Evolutionary conservation across 345 rosid species (phyloP).

Genomic region (Lepidium aucheri): DNA sequence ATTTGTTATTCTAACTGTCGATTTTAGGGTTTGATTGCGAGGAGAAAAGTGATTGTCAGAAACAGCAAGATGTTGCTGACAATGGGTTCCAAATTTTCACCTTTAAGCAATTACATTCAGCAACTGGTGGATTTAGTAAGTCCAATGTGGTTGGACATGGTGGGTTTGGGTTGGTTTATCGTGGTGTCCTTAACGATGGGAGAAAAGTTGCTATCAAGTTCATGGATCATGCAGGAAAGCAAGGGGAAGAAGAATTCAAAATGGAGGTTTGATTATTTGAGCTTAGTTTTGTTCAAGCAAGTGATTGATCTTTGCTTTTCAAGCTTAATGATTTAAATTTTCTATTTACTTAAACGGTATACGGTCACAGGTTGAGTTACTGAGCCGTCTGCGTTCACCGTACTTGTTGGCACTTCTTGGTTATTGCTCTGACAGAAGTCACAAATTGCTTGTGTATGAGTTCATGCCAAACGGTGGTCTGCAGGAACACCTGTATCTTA

Average conservation of each 20-base stretch:
- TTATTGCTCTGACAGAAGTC: slow-evolving; percentile 62
- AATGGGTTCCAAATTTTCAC: slow-evolving; percentile 62
- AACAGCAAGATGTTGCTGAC: slow-evolving; percentile 33
- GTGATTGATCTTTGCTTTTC: neutral
- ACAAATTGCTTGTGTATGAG: slow-evolving; percentile 66
- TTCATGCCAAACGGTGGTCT: slow-evolving; percentile 83
- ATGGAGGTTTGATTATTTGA: slow-evolving; percentile 53
- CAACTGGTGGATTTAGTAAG: slow-evolving; percentile 84
- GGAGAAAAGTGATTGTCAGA: slow-evolving; percentile 36
- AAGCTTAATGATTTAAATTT: neutral
- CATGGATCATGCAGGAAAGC: slow-evolving; percentile 83
- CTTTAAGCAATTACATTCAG: slow-evolving; percentile 79
- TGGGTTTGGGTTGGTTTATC: slow-evolving; percentile 68
- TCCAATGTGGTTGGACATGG: slow-evolving; percentile 90
- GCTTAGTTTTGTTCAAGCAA: neutral
- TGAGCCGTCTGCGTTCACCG: slow-evolving; percentile 64
- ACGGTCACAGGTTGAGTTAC: slow-evolving; percentile 60
- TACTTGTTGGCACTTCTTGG: slow-evolving; percentile 70
- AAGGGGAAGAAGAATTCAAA: slow-evolving; percentile 88
- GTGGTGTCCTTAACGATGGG: slow-evolving; percentile 60
- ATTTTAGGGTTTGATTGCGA: slow-evolving; percentile 42
- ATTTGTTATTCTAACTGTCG: neutral
- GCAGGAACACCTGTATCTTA: slow-evolving; percentile 82
- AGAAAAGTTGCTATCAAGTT: slow-evolving; percentile 70
- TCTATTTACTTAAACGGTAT: neutral